These are phyloP conservation scores for Cryptosporidium bovis DNA, from an alignment of 169 alveolate species.

Conservation along the genomic window DNA sequence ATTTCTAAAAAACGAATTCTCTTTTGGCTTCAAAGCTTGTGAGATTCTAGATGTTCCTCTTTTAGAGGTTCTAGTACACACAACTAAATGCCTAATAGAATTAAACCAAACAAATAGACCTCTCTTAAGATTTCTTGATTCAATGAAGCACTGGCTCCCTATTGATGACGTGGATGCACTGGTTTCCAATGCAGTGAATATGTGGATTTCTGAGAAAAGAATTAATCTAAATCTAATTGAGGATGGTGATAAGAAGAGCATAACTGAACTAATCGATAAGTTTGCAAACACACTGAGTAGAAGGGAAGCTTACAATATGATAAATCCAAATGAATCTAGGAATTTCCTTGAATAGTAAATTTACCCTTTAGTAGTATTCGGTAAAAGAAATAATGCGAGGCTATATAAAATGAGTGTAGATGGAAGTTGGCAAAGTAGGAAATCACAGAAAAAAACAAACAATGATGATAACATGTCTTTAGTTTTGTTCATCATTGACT, in stretches of 20 bases:
- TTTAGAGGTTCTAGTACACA: constrained; percentile 28
- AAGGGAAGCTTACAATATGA: constrained; percentile 44
- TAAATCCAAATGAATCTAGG: neutral
- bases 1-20: constrained; percentile 27
- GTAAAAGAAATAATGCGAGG: constrained; percentile 18
- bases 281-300: constrained; percentile 36
- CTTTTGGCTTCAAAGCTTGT: constrained; percentile 21
- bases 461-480: neutral
- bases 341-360: too few relatives aligned
- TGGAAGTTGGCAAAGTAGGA: constrained; percentile 44
- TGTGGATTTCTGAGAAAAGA: constrained; percentile 65
- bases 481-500: neutral
- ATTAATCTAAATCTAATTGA: constrained; percentile 17
- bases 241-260: constrained; percentile 10
- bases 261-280: constrained; percentile 9
- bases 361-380: too few relatives aligned
- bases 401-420: constrained; percentile 45
- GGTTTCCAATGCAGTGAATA: constrained; percentile 38
- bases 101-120: neutral
- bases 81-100: constrained; percentile 7
- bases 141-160: constrained; percentile 60
- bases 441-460: neutral
- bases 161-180: constrained; percentile 48
- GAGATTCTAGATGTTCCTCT: constrained; percentile 35
- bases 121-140: constrained; percentile 25